Evolutionary conservation across 2,329 filamentous ascomycete species (phyloP).

Genomic region (Venturia effusa): DNA sequence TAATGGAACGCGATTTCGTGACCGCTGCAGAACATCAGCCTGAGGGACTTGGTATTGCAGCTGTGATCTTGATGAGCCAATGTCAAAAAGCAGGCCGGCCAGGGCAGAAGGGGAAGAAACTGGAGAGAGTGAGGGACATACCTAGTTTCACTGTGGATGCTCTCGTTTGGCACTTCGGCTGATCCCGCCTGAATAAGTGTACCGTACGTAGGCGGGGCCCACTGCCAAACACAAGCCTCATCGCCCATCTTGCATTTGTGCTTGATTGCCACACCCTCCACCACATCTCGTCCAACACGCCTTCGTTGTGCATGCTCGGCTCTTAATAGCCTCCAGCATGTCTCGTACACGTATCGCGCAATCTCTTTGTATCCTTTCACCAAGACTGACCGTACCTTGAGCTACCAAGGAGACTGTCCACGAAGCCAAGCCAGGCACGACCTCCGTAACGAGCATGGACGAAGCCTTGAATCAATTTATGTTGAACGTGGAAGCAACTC

Average conservation of each 20-base stretch:
- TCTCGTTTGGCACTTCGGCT: neutral
- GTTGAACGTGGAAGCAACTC: constrained; percentile 6
- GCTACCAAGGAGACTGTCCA: neutral
- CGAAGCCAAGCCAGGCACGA: neutral
- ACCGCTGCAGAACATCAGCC: neutral
- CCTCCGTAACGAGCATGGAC: neutral
- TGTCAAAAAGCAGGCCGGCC: neutral
- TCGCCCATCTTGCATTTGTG: neutral
- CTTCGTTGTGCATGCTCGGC: neutral
- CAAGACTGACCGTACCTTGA: neutral
- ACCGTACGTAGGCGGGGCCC: neutral
- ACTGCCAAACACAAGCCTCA: neutral
- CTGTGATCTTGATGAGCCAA: neutral
- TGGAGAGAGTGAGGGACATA: neutral
- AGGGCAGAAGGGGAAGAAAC: neutral
- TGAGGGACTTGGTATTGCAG: neutral
- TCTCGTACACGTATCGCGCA: constrained; percentile 4
- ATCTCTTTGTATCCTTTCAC: neutral
- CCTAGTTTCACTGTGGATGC: neutral
- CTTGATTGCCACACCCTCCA: neutral
- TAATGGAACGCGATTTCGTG: neutral
- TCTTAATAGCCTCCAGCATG: constrained; percentile 4
- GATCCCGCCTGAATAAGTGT: neutral
- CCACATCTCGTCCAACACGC: neutral
- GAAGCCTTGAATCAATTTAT: constrained; percentile 4